Base-by-base conservation (phyloP, 1,284 basidiomycete genomes). In the Leccinum ponderosum region DNA sequence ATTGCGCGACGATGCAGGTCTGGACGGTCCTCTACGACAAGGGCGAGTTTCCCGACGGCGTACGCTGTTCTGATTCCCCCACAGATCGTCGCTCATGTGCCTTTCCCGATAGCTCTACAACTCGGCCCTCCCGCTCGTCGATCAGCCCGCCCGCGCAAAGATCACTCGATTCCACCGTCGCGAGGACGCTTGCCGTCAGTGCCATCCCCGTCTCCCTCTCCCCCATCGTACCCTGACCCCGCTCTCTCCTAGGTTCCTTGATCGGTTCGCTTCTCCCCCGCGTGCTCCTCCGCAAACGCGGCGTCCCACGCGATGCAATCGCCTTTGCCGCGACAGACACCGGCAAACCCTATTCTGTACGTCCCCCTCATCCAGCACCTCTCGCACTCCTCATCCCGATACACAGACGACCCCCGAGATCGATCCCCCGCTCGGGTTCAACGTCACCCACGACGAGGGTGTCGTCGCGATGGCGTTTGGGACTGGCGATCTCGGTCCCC, bases 381-480 rank as follows among this genome's bases (percentile, higher is more conserved):
- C 42, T 15, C 6, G 15, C 42, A 54, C 56, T 15, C 9, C 50
- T 61, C 52, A 60, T 20, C 27, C 35, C 47, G 52, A 20, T 29
- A 11, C 53, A n/a, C 39, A 87, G 86, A 78, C 76, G 9, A 78
- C 78, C 7, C 75, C 79, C 33, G 72, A 66, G 8, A 59, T 83
- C 53, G 71, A 79, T 55, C 80, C 81, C 22, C 82, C 83, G 3
- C 77, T 93, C 51, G 90, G 84, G 2, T 93, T 83, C 78, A 94
- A 93, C 72, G 80, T 93, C 56, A 86, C 91, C 33, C 92, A 94
- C 70, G 93, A 94, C 73, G 86, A 87, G 65, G 81, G 81, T 3
- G 69, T 90, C 29, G 78, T 94, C 59, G 87, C 83, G 20, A 85
- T 94, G 80, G 89, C 81, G 1, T 87, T 82, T 69, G 83, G 81